Evolutionary conservation across 305 asterid genomes (phyloP), one percentile per base, ranked within the genome.

Genomic region (Rubia balearica): DNA sequence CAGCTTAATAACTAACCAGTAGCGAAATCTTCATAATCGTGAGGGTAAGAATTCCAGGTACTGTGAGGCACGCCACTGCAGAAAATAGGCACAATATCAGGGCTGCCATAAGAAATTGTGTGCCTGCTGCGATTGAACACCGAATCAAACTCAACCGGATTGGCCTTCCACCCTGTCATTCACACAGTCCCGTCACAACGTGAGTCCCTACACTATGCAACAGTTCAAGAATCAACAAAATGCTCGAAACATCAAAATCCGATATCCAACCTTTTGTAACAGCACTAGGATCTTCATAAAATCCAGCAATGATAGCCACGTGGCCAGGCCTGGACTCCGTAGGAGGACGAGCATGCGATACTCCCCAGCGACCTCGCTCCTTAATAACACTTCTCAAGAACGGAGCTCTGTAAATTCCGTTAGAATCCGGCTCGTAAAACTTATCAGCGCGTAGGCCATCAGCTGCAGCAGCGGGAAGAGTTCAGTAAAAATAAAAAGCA

Each of bases 261-360:
- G 1, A 24, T 24, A 71, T 14, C 73, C 73, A 36, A 90, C 99
- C 99, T 89, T 94, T 91, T 36, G 99, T 94, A 68, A 94, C 96
- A 59, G 99, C 99, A 78, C 98, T 94, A 62, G 99, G 99, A 83
- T 94, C 99, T 81, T 94, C 99, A 80, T 94, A 94, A 74, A 94
- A 91, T 0, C 99, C 99, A 79, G 99, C 99, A 84, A 91, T 94
- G 40, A 94, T 85, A 38, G 99, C 96, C 80, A 94, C 99, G 85
- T 94, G 99, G 16, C 99, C 98, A 40, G 98, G 99, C 80, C 98
- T 88, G 27, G 98, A 94, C 78, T 94, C 99, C 2, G 99, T 94
- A 3, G 99, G 99, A 61, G 99, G 99, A 42, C 99, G 96, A 13
- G 99, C 98, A 71, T 91, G 98, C 11, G 99, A 94, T 48, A 94